Percentiles rank a stretch among this genome's conserved stretches.
Conservation (phyloP, 345 rosid species). For the Gossypium thurberi region DNA sequence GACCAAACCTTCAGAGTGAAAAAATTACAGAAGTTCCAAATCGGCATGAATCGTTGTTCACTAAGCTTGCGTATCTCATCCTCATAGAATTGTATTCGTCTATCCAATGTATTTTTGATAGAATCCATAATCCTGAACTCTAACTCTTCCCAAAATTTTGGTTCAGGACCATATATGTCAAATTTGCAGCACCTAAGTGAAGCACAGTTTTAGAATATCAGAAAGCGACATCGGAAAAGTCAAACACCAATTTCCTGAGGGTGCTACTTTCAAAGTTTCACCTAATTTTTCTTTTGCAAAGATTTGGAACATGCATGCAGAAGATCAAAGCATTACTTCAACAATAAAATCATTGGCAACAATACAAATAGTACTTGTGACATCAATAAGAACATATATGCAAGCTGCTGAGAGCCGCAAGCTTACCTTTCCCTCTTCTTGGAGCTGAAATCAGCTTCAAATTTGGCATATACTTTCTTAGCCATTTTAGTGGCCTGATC, state of each 20-base stretch:
- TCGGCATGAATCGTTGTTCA: constrained; percentile 87
- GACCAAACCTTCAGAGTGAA: constrained; percentile 82
- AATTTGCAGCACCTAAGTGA: constrained; percentile 3
- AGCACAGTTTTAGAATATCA: constrained; percentile 1
- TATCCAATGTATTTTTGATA: constrained; percentile 77
- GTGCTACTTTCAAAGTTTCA: background rate
- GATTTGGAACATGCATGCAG: background rate
- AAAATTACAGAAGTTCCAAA: constrained; percentile 97
- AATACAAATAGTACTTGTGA: background rate
- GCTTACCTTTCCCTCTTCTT: background rate
- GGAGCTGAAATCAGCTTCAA: constrained; percentile 1
- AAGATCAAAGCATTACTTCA: background rate
- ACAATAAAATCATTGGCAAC: background rate
- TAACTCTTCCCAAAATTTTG: background rate
- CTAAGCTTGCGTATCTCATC: constrained; percentile 94
- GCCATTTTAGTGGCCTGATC: background rate
- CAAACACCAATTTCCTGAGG: background rate
- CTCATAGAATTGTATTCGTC: constrained; percentile 86
- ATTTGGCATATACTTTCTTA: background rate
- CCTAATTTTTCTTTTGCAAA: background rate
- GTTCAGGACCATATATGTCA: background rate
- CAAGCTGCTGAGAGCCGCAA: background rate
- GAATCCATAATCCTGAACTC: constrained; percentile 49
- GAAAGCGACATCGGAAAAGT: background rate
- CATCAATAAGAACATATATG: background rate